Evolutionary conservation across 345 rosid genomes (phyloP).

Genomic region (Eucalyptus brandiana): DNA sequence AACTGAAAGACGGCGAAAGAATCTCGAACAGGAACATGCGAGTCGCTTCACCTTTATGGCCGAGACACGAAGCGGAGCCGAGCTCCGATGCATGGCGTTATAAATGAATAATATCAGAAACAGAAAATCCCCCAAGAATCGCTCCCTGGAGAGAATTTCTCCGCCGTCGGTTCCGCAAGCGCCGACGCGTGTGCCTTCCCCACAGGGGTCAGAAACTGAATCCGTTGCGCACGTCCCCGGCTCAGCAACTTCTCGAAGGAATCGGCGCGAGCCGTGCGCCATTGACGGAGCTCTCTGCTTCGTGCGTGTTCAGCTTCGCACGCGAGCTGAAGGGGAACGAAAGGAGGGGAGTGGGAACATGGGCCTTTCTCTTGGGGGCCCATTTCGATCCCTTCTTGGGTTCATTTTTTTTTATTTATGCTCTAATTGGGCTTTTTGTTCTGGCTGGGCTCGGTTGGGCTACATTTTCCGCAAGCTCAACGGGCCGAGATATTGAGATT

Average conservation of each 20-base stretch:
- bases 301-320: too few relatives aligned
- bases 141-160: neutral
- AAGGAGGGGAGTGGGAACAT: too few relatives aligned
- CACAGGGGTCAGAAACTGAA: accelerated
- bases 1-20: neutral
- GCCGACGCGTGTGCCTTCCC: neutral
- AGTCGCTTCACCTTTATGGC: neutral
- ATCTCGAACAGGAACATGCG: too few relatives aligned
- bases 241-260: neutral
- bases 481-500: neutral
- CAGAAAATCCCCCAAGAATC: neutral
- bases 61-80: neutral
- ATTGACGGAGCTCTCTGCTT: too few relatives aligned
- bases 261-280: too few relatives aligned
- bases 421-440: too few relatives aligned
- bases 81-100: neutral
- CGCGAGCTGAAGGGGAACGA: too few relatives aligned
- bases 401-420: too few relatives aligned
- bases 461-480: neutral
- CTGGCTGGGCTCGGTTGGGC: too few relatives aligned
- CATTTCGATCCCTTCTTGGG: neutral
- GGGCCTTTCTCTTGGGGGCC: neutral
- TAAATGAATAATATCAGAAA: neutral
- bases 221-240: neutral
- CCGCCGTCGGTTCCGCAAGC: neutral